Evolutionary conservation across 352 stramenopile genomes (phyloP), one percentile per base, ranked within the genome.

Genomic region (Pythium graminicola): DNA sequence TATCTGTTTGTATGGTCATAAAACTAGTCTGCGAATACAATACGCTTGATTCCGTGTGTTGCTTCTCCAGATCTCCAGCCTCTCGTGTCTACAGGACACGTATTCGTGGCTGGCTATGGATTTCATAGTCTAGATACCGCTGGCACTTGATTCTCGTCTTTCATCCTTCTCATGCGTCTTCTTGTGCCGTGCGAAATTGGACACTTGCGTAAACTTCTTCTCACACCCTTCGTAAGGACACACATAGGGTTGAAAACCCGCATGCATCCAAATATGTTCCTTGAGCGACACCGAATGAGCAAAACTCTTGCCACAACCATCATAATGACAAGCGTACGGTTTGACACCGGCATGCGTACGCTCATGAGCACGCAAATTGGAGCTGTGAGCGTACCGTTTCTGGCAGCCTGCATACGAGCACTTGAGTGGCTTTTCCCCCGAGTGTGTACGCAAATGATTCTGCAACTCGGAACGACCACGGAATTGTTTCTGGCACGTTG

Each of bases 201-300:
- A 89, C 27, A 91, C 82, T 39, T 95, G 85, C 50, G 85, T 93
- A 39, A 97, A 97, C 47, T 83, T 85, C 67, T 95, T 96, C 52
- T 86, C 72, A 46, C 88, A 97, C 38, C 78, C 84, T 48, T 88
- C 75, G 38, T 88, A 94, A 24, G 81, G 86, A 82, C 88, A 97
- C 52, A 93, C 79, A 64, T 94, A 96, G 22, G 88, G 88, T 64
- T 96, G 85, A 60, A 95, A 86, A 24, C 83, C 85, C 0, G 81
- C 85, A 56, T 97, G 88, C 70, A 93, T 94, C 75, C 86, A 92
- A 33, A 95, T 95, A 67, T 97, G 88, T 56, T 95, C 90, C 53
- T 92, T 95, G 14, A 97, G 66, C 43, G 89, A 96, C 35, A 92
- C 87, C 20, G 80, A 94, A 65, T 95, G 85, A 13, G 85, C 85